Conservation (phyloP, 352 stramenopile genomes). For the Pythium aquatile region DNA sequence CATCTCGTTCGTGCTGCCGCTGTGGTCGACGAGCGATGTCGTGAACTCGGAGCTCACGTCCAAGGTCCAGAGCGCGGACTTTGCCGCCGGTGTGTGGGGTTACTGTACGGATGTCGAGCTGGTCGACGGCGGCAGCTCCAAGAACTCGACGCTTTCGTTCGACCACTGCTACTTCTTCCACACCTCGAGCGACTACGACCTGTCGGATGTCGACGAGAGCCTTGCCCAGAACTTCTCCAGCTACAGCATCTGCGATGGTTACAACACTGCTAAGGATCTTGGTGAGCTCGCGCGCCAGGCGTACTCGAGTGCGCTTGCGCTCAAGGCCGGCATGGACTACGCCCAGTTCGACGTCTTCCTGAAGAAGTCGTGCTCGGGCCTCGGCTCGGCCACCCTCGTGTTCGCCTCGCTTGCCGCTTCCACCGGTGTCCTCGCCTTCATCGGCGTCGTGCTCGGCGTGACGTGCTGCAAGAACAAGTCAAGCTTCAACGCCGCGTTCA, state of each 20-base stretch:
- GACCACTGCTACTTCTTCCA: constrained; percentile 79
- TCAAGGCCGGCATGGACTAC: constrained; percentile 45
- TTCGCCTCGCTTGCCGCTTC: constrained; percentile 46
- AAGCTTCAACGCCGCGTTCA: constrained; percentile 46
- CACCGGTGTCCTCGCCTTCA: constrained; percentile 43
- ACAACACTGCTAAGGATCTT: constrained; percentile 31
- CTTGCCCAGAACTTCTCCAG: constrained; percentile 48
- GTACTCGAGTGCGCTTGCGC: constrained; percentile 37
- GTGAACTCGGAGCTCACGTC: constrained; percentile 39
- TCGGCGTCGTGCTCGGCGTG: constrained; percentile 53
- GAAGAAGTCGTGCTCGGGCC: constrained; percentile 47
- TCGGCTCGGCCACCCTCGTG: constrained; percentile 44
- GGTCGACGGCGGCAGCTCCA: constrained; percentile 10
- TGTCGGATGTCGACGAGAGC: constrained; percentile 33
- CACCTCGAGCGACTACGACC: constrained; percentile 52
- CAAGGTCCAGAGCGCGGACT: constrained; percentile 42
- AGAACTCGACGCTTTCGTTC: constrained; percentile 38
- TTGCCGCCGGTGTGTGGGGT: constrained; percentile 59
- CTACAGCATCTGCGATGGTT: constrained; percentile 60
- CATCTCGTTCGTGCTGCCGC: constrained; percentile 58
- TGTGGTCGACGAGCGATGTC: constrained; percentile 61
- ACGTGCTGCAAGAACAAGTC: constrained; percentile 76
- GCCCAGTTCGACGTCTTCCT: constrained; percentile 61
- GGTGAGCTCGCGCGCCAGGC: constrained; percentile 29
- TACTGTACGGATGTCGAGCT: constrained; percentile 66